Conservation (phyloP, 106 monocot species). For the Allium fistulosum region DNA sequence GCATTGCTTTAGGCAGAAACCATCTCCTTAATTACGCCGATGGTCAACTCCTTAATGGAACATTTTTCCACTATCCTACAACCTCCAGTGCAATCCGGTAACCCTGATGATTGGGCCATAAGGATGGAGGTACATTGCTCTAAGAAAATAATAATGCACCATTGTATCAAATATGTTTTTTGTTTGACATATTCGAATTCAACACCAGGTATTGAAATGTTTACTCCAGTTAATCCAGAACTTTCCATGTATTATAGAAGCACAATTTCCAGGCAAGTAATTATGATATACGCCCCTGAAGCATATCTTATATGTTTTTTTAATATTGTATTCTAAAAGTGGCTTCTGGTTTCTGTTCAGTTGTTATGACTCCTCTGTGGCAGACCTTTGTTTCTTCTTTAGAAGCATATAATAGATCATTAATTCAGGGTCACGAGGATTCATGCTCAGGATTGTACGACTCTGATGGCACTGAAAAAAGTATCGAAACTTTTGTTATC, state of each 20-base stretch:
- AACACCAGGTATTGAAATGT: slow-evolving; percentile 77
- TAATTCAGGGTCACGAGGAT: slow-evolving; percentile 70
- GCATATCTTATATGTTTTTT: slow-evolving; percentile 2
- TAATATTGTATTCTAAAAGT: slow-evolving; percentile 2
- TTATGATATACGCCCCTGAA: background rate
- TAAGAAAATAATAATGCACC: too few species aligned
- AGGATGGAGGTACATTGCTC: slow-evolving; percentile 70
- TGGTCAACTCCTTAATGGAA: slow-evolving; percentile 66
- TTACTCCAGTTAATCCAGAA: slow-evolving; percentile 79
- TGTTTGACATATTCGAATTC: slow-evolving; percentile 5
- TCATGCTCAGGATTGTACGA: slow-evolving; percentile 57
- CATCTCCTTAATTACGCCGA: slow-evolving; percentile 45
- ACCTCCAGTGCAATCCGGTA: slow-evolving; percentile 55
- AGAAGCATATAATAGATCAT: slow-evolving; percentile 59
- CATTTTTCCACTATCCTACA: slow-evolving; percentile 66
- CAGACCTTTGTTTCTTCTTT: slow-evolving; percentile 78
- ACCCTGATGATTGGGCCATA: slow-evolving; percentile 93
- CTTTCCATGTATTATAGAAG: slow-evolving; percentile 54
- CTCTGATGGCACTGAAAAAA: slow-evolving; percentile 81
- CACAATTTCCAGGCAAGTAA: slow-evolving; percentile 56
- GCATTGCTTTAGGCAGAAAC: slow-evolving; percentile 66
- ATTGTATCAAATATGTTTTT: background rate
- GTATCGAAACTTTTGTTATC: slow-evolving; percentile 78
- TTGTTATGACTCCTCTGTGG: slow-evolving; percentile 69
- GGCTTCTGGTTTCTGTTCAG: slow-evolving; percentile 37